Evolutionary conservation across 345 rosid species (phyloP), one percentile per base, ranked within the genome.

Genomic region (Odontarrhena argentea): DNA sequence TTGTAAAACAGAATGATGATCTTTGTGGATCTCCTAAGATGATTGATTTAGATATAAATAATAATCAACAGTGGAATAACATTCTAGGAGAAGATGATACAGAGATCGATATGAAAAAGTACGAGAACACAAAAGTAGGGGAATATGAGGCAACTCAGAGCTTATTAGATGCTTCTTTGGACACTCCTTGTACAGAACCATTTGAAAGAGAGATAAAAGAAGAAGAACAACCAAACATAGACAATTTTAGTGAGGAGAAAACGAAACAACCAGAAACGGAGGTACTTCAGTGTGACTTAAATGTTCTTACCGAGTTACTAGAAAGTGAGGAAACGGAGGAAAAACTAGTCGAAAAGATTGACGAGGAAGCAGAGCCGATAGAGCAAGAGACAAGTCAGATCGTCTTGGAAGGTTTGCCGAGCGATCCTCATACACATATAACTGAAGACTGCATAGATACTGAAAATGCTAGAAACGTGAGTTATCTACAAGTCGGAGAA

Each of bases 61-160:
- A 63, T 40, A 58, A n/a, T 35, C 59, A 64, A 5, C 43, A 30
- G 28, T 5, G 22, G 46, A 34, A 14, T 57, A 35, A 0, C 47
- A 24, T 7, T 65, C 71, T 43, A 58, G 71, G 58, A 48, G 66
- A 65, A 41, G 0, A 63, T 63, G 75, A 11, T 47, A 46, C 44
- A 63, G 52, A 28, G 48, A 55, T 54, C 26, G 18, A 51, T 34
- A 42, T 49, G 24, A 70, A 40, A 15, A 22, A 26, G 58, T 38
- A 9, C n/a, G 63, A 45, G 22, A 30, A 18, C 15, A 36, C 6
- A 32, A 3, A 57, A 28, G 22, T 30, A 56, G 15, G 8, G 15
- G 65, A 47, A 8, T 10, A 26, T 44, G 73, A 60, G 51, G 28
- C 6, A 59, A 53, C 51, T 59, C 55, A 60, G 28, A 60, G 55